A percentile compares a stretch with the other conserved stretches of the same genome.
Evolutionary conservation across 306 rosid genomes (phyloP).

Genomic region (Citrullus colocynthis): DNA sequence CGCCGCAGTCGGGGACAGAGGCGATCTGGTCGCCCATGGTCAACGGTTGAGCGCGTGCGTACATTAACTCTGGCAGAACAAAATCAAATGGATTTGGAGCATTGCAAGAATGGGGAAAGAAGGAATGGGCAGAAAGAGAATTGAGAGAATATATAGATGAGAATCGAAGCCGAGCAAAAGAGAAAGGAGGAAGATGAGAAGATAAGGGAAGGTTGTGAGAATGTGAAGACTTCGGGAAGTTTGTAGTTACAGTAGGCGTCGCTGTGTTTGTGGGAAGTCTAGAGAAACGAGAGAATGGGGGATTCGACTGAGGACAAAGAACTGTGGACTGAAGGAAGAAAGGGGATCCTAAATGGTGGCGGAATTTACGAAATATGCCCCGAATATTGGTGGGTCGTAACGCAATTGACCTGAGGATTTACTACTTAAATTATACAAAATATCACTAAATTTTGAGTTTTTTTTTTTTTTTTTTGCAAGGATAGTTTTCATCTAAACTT

Average conservation of each 20-base stretch:
- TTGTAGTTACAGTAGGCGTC: background rate
- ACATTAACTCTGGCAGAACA: conserved; percentile 35
- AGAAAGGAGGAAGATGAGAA: background rate
- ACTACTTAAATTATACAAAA: no score
- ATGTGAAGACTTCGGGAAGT: background rate
- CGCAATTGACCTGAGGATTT: no score
- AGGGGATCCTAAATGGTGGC: conserved; percentile 1
- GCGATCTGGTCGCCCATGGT: conserved; percentile 45
- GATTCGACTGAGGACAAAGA: background rate
- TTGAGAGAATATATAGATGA: background rate
- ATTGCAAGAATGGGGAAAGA: conserved; percentile 24
- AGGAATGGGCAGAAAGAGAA: background rate
- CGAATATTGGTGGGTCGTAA: background rate
- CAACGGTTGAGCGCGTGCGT: conserved; percentile 42
- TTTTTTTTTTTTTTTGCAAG: no score
- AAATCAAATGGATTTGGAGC: conserved; percentile 29
- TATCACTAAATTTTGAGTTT: no score
- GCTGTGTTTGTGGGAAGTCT: background rate
- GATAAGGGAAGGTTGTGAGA: background rate
- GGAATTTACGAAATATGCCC: conserved; percentile 18
- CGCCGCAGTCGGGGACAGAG: conserved; percentile 28
- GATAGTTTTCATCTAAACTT: no score
- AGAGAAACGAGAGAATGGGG: background rate
- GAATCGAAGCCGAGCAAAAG: background rate
- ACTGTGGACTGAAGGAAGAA: background rate